A percentile compares a stretch with the other conserved stretches of the same genome.
These are phyloP conservation scores for Astrephomene gubernaculifera DNA, from an alignment of 139 green algal genomes.

Conservation along the genomic window DNA sequence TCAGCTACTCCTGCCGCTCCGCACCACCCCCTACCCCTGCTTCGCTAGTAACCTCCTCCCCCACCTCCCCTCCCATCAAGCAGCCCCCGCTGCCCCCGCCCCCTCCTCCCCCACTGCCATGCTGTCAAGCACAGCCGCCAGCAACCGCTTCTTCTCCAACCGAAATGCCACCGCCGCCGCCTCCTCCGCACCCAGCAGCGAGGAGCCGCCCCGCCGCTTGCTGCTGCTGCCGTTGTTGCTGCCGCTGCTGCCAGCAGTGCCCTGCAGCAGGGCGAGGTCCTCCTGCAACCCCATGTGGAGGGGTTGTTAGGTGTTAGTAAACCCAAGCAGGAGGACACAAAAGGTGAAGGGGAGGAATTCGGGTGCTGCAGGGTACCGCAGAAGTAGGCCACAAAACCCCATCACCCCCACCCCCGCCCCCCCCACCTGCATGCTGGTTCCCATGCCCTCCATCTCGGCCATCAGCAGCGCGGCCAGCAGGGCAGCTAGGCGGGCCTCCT, in stretches of 20 bases:
- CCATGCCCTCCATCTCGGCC: conserved; percentile 49
- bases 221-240: not conserved
- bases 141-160: conserved; percentile 63
- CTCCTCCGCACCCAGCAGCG: not conserved
- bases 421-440: conserved; percentile 20
- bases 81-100: not conserved
- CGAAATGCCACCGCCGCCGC: conserved; percentile 50
- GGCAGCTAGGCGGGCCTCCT: conserved; percentile 47
- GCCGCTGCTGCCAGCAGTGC: not conserved
- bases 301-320: not conserved
- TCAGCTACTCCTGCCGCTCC: not conserved
- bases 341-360: not conserved
- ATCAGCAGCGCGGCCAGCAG: conserved; percentile 54
- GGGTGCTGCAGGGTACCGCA: not conserved
- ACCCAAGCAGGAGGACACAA: not conserved
- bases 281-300: not conserved
- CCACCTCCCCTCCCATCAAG: not conserved
- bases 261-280: conserved; percentile 20
- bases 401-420: not conserved
- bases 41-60: not conserved
- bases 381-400: not conserved
- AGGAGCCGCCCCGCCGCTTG: no score
- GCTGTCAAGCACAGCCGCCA: conserved; percentile 46
- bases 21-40: not conserved
- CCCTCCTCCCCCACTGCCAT: conserved; percentile 40